Base-by-base conservation (phyloP, 768 basidiomycete species). In the Pleurotus platypus region DNA sequence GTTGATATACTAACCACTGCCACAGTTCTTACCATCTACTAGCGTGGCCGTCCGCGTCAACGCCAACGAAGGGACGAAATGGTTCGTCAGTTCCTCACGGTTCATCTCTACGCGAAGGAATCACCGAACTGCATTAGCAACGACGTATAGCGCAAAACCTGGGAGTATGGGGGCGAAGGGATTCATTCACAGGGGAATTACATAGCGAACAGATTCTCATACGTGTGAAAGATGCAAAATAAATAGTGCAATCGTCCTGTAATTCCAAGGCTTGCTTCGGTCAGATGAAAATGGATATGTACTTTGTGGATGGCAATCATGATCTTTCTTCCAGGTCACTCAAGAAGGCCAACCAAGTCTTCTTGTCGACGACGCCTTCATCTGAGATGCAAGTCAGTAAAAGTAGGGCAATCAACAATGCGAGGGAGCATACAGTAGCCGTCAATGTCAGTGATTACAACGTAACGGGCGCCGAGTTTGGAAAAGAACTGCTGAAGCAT, bases 401-500 rank as follows among this genome's bases (percentile, higher is more conserved):
- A 42, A 15, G 15, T 1, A 5, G 22, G 12, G 46, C 30, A 11
- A 27, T 40, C 22, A 13, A 35, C 4, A 50, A n/a, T 27, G 16
- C 11, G 11, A 49, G 16, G 22, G 6, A 24, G 67, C 87, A 66
- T 66, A 93, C 92, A 98, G 46, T 85, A 72, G 5, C 95, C 95
- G 51, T 92, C 85, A 1, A 81, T 72, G 67, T 97, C 91, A 1
- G 83, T 87, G 5, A 97, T 84, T 24, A 98, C 77, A 18, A 98
- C 83, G 64, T 96, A 94, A 62, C 92, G 82, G 9, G 93, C 91
- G 0, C 97, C 97, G 16, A 98, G 82, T 69, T 98, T 98, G 58
- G 86, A 87, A 64, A 98, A 98, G 66, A 96, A 84, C 67, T 92
- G 92, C 66, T 98, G 96, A 0, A 98, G 79, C 49, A 98, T 81